phyloP scores from a whole-genome alignment of 2,329 filamentous ascomycete genomes.

The Colletotrichum navitas region DNA sequence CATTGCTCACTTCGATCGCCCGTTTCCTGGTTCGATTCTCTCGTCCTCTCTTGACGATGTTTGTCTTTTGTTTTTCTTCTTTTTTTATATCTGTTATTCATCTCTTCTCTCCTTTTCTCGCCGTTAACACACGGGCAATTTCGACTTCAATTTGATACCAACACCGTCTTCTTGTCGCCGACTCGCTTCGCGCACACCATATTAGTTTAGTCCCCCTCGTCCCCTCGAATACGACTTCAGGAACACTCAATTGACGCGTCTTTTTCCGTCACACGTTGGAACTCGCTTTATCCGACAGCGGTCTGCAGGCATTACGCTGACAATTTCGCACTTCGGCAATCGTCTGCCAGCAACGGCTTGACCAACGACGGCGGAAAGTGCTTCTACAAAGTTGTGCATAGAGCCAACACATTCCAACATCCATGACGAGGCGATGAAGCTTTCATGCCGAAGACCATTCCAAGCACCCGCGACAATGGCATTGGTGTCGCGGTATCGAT shows the following conservation, averaged over 20 bases:
- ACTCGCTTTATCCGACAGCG: background rate
- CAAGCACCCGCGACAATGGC: constrained; percentile 6
- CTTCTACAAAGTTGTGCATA: background rate
- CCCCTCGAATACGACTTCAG: constrained; percentile 38
- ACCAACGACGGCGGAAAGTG: background rate
- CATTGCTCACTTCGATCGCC: constrained; percentile 27
- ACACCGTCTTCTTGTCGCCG: constrained; percentile 31
- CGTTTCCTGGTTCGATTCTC: constrained; percentile 21
- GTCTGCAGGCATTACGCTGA: background rate
- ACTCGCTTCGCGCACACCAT: constrained; percentile 26
- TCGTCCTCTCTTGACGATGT: background rate
- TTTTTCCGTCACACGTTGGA: background rate
- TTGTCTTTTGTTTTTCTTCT: constrained; percentile 28
- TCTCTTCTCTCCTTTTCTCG: constrained; percentile 36
- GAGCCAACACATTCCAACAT: background rate
- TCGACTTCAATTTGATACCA: constrained; percentile 42
- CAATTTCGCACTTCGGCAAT: background rate
- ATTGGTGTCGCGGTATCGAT: background rate
- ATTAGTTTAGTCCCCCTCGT: constrained; percentile 31
- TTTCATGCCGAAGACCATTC: constrained; percentile 7
- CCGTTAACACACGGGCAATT: constrained; percentile 35
- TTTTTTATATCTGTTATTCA: constrained; percentile 25
- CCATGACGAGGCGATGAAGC: background rate
- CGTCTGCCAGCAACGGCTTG: background rate
- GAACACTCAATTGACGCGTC: constrained; percentile 10